Base-by-base conservation (phyloP, 352 stramenopile genomes). In the Globisporangium spiculum region DNA sequence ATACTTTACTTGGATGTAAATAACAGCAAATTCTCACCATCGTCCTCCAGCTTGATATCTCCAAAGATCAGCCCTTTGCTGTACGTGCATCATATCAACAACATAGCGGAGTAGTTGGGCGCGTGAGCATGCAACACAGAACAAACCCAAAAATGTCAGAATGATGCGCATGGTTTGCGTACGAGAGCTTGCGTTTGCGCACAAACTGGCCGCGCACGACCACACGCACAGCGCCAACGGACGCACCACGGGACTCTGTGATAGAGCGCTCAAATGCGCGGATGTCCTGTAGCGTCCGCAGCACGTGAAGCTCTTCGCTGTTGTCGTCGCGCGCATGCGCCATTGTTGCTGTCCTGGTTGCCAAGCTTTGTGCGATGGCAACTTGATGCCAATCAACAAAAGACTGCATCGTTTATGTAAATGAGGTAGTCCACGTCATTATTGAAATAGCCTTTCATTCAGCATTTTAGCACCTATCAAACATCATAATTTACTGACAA, bases 111-210 rank as follows among this genome's bases (percentile, higher is more conserved):
- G 16, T 50, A 6, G 16, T 20, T 22, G 9, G 41, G 16, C 5
- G 14, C 41, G n/a, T 50, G 41, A 9, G 16, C 16, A 50, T 50
- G 41, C 41, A 50, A 50, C 16, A 20, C 38, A 46, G 4, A 38
- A 50, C 14, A 50, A 7, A 32, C 12, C 30, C 18, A 20, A 61
- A 50, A 20, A 55, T 38, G 27, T 18, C 7, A 38, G n/a, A 62
- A 36, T 48, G 9, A 24, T 6, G 18, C 26, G 46, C 14, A 78
- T n/a, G 14, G 4, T n/a, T 22, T 26, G 10, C 83, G 62, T 79
- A 94, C 86, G 88, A 96, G 65, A 96, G 88, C 54, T 90, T 90
- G 65, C 88, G 85, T 50, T 92, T 94, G 65, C 86, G 86, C 14
- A 94, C 67, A 36, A 93, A 89, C 46, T 80, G 84, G 4, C 88